Evolutionary conservation across 2,329 filamentous ascomycete genomes (phyloP), one percentile per base, ranked within the genome.

Genomic region (Coniochaeta prunicola): DNA sequence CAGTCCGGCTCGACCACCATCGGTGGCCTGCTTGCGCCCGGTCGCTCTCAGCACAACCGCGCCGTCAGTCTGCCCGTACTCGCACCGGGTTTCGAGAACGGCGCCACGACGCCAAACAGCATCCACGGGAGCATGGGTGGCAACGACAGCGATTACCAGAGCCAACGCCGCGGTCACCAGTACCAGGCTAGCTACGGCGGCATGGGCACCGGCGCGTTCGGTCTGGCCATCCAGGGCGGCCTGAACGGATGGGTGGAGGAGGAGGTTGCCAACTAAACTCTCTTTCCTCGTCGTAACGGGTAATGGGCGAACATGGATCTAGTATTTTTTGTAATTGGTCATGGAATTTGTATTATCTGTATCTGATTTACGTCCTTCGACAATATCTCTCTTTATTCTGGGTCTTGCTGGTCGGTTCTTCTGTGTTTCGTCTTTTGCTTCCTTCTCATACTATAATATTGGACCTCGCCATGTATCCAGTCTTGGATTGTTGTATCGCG

Each of bases 51-150:
- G 62, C 85, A 88, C 73, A 93, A 85, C 68, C 88, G 94, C 38
- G 92, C 94, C 34, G 91, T 97, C 60, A 96, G 92, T 71, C 78
- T 99, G 68, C 94, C 94, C 1, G 85, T 82, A 5, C 80, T 89
- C 58, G 85, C 83, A 0, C 83, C 84, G 19, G 83, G 82, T 17
- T 84, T 85, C 58, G 82, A 86, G 71, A 86, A 86, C 57, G 81
- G 82, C 48, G 78, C 77, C 58, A 79, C 75, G 62, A 81, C 78
- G 70, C 77, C 78, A 42, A 77, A 76, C 66, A 78, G 77, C 63
- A 69, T 77, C 21, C 74, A 76, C 19, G 78, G 77, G 17, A 75
- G 73, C 62, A 72, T 72, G 34, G 21, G 26, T 26, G 45, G 45
- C 45, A 30, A 55, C 53, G 76, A 72, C 5, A 66, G 67, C 19